A percentile compares a stretch with the other conserved stretches of the same genome.
Conservation (phyloP, 306 rosid genomes). For the Spatholobus suberectus region DNA sequence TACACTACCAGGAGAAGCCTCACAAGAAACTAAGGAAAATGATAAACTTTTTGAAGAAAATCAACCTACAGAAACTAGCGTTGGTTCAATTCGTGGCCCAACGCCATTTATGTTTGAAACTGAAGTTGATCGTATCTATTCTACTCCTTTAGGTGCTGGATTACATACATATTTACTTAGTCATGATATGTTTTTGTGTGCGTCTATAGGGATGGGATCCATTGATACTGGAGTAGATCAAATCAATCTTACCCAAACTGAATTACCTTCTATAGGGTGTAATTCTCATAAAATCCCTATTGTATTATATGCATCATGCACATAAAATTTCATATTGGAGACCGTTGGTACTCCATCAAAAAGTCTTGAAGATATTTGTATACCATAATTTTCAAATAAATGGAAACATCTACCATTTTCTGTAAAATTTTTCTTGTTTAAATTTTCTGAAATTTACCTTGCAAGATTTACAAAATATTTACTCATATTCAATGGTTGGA, state of each 20-base stretch:
- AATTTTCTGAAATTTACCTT: conserved; percentile 14
- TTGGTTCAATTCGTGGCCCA: conserved; percentile 68
- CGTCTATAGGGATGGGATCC: conserved; percentile 22
- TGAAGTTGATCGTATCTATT: conserved; percentile 92
- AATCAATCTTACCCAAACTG: conserved; percentile 9
- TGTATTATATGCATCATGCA: background rate
- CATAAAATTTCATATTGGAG: conserved; percentile 11
- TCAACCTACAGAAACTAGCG: conserved; percentile 56
- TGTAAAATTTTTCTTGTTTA: background rate
- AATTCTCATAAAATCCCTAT: background rate
- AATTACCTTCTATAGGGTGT: conserved; percentile 6
- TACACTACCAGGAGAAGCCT: conserved; percentile 76
- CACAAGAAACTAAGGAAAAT: conserved; percentile 67
- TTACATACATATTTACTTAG: background rate
- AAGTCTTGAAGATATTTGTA: background rate
- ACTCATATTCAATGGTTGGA: conserved; percentile 15
- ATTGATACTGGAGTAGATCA: conserved; percentile 11
- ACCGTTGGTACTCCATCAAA: background rate
- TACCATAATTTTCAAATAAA: conserved; percentile 6
- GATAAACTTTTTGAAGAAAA: conserved; percentile 63
- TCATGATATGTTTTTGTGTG: background rate
- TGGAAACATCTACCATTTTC: conserved; percentile 17
- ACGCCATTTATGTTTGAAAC: conserved; percentile 84
- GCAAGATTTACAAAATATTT: conserved; percentile 9
- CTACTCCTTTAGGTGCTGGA: conserved; percentile 89